Evolutionary conservation across 129 eudicot species (phyloP).

Genomic region (Saposhnikovia divaricata): DNA sequence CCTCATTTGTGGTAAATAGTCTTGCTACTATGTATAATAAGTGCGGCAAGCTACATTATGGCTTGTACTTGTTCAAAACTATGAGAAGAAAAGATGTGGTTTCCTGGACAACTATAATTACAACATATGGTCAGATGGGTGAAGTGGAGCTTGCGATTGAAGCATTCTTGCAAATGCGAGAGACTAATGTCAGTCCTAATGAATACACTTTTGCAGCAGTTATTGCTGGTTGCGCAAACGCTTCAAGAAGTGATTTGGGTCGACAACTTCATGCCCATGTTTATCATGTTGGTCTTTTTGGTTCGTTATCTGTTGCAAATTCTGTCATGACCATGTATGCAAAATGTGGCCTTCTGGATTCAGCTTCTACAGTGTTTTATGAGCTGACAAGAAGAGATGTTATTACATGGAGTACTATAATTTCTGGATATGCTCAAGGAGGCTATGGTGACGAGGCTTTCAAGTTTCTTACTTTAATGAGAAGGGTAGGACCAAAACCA

Average conservation of each 20-base stretch:
- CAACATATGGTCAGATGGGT: constrained; percentile 58
- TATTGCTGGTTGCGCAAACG: constrained; percentile 56
- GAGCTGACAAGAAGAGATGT: constrained; percentile 56
- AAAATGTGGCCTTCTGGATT: constrained; percentile 43
- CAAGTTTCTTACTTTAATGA: constrained; percentile 57
- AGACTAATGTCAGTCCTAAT: constrained; percentile 50
- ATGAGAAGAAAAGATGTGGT: constrained; percentile 70
- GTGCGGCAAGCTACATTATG: constrained; percentile 70
- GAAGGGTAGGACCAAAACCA: constrained; percentile 72
- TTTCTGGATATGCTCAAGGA: constrained; percentile 68
- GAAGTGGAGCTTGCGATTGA: constrained; percentile 34
- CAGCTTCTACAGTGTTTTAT: constrained; percentile 39
- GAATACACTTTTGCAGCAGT: constrained; percentile 81
- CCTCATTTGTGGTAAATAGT: constrained; percentile 65
- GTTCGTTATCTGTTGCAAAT: constrained; percentile 66
- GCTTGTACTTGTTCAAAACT: constrained; percentile 50
- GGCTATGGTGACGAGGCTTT: constrained; percentile 71
- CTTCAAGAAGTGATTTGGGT: constrained; percentile 40
- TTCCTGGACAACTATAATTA: constrained; percentile 78
- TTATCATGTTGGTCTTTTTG: constrained; percentile 31
- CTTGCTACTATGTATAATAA: constrained; percentile 82
- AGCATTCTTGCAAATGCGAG: constrained; percentile 54
- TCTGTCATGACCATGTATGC: constrained; percentile 82
- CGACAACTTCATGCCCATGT: constrained; percentile 66
- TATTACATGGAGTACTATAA: constrained; percentile 86